phyloP scores from a whole-genome alignment of 2,329 filamentous ascomycete species.

The Penicillium frequentans region DNA sequence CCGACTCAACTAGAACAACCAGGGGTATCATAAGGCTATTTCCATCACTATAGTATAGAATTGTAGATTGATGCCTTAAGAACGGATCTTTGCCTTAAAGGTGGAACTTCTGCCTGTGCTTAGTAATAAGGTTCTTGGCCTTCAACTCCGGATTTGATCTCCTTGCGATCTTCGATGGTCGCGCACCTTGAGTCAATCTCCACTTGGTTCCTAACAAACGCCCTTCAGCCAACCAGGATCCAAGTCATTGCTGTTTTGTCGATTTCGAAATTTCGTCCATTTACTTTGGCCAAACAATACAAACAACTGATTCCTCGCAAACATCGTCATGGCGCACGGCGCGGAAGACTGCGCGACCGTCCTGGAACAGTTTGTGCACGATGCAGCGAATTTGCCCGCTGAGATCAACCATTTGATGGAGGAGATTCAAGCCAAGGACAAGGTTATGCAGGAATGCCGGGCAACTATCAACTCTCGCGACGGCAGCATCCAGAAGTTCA shows the following conservation, averaged over 20 bases:
- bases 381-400: slow-evolving; percentile 62
- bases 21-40: too few species aligned
- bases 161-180: neutral
- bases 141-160: slow-evolving; percentile 1
- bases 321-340: slow-evolving; percentile 42
- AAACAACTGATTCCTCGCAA: neutral
- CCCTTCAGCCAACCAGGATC: neutral
- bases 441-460: slow-evolving; percentile 58
- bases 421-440: slow-evolving; percentile 66
- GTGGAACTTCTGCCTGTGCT: neutral
- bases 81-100: neutral
- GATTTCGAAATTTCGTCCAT: too few species aligned
- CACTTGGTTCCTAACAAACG: neutral
- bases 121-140: neutral
- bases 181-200: neutral
- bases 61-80: neutral
- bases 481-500: slow-evolving; percentile 63
- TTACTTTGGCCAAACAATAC: neutral
- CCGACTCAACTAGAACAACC: too few species aligned
- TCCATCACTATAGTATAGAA: too few species aligned
- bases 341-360: slow-evolving; percentile 64
- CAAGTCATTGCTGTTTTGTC: neutral
- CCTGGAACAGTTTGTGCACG: slow-evolving; percentile 65
- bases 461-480: slow-evolving; percentile 60
- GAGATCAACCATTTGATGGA: slow-evolving; percentile 67